Conservation (phyloP, 352 stramenopile genomes). For the Pythium rhizo-oryzae region DNA sequence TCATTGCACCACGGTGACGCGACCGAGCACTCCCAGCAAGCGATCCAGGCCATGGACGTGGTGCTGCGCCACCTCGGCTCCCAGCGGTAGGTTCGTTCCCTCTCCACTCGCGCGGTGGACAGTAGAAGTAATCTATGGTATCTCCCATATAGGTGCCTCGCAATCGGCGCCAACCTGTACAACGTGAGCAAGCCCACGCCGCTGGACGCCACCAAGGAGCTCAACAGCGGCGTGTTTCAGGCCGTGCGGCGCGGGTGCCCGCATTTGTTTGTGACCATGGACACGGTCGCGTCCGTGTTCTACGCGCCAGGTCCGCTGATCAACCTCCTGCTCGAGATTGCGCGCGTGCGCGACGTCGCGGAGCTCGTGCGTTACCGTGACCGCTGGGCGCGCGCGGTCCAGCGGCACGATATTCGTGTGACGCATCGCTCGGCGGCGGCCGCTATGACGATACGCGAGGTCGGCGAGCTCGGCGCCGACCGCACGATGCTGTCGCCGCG, state of each 20-base stretch:
- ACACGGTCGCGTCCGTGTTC: constrained; percentile 19
- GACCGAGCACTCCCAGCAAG: not conserved
- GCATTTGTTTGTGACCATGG: constrained; percentile 18
- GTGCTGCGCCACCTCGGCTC: constrained; percentile 19
- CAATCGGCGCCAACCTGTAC: constrained; percentile 7
- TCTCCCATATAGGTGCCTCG: constrained; percentile 6
- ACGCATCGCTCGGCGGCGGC: constrained; percentile 8
- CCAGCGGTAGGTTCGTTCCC: too few relatives aligned
- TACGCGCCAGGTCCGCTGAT: constrained; percentile 13
- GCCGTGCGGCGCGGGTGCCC: not conserved
- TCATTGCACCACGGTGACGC: not conserved
- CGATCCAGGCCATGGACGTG: constrained; percentile 14
- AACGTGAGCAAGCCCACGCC: not conserved
- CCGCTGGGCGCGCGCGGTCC: constrained; percentile 6
- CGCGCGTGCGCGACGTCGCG: not conserved
- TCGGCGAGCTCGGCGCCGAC: constrained; percentile 8
- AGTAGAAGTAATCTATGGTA: too few relatives aligned
- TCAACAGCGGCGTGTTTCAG: constrained; percentile 12
- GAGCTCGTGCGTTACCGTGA: not conserved
- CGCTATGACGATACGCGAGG: constrained; percentile 7
- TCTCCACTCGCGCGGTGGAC: too few relatives aligned
- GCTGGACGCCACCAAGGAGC: constrained; percentile 5
- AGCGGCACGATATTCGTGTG: not conserved
- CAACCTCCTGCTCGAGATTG: constrained; percentile 3
- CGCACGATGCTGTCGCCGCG: constrained; percentile 9